Evolutionary conservation across 2,329 filamentous ascomycete species (phyloP).

Genomic region (Alternaria gansuensis): DNA sequence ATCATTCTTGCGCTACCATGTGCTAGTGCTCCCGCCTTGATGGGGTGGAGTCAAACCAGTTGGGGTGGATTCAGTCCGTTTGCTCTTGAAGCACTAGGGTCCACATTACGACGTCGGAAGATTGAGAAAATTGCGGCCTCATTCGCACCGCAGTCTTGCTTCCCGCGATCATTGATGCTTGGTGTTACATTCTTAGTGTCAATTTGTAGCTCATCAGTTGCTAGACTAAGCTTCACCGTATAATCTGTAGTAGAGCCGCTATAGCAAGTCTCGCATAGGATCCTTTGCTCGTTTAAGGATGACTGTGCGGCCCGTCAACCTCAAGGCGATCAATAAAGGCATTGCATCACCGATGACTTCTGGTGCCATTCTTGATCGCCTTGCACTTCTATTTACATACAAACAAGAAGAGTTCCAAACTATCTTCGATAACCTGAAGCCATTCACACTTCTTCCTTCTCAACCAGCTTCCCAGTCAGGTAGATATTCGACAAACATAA

Average conservation of each 20-base stretch:
- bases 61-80: slow-evolving; percentile 4
- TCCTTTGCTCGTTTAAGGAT: slow-evolving; percentile 25
- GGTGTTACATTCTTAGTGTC: not conserved
- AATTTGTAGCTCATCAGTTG: slow-evolving; percentile 2
- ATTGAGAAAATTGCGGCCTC: slow-evolving; percentile 24
- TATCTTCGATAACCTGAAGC: slow-evolving; percentile 6
- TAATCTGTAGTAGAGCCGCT: slow-evolving; percentile 1
- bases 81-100: slow-evolving; percentile 22
- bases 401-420: slow-evolving; percentile 9
- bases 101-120: slow-evolving; percentile 20
- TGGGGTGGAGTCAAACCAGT: not conserved
- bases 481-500: slow-evolving; percentile 19
- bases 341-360: slow-evolving; percentile 23
- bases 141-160: slow-evolving; percentile 15
- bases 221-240: slow-evolving; percentile 13
- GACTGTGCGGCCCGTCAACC: slow-evolving; percentile 16
- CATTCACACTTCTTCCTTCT: slow-evolving; percentile 8
- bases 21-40: not conserved
- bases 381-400: slow-evolving; percentile 23
- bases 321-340: slow-evolving; percentile 30
- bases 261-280: slow-evolving; percentile 18
- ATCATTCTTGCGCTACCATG: not conserved
- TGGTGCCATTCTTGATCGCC: slow-evolving; percentile 14
- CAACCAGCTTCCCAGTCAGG: slow-evolving; percentile 16
- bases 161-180: slow-evolving; percentile 4